Conservation (phyloP, 1,139 yeast genomes). For the Blastobotrys persicus region DNA sequence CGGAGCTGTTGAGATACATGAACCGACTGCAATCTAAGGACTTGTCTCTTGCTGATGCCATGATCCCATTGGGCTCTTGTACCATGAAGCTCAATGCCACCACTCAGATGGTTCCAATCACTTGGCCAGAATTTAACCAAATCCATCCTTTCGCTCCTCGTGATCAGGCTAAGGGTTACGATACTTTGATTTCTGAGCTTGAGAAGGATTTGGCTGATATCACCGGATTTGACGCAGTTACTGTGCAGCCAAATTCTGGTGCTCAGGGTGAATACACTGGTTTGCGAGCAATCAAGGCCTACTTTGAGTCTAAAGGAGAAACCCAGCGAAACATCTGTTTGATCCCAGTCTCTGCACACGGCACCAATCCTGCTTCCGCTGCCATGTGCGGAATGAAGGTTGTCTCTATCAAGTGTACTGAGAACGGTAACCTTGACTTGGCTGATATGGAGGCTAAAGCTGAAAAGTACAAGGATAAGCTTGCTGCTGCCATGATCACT, state of each 20-base stretch:
- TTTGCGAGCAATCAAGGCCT: constrained; percentile 77
- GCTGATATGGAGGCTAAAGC: constrained; percentile 74
- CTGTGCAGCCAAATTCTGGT: constrained; percentile 95
- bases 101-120: constrained; percentile 88
- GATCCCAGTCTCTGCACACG: constrained; percentile 96
- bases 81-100: constrained; percentile 97
- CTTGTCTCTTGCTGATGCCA: constrained; percentile 87
- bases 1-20: constrained; percentile 88
- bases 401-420: constrained; percentile 82
- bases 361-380: constrained; percentile 98
- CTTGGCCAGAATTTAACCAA: constrained; percentile 88
- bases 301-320: constrained; percentile 71
- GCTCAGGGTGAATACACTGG: constrained; percentile 99
- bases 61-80: constrained; percentile 97
- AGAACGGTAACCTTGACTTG: constrained; percentile 82
- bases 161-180: constrained; percentile 83
- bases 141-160: constrained; percentile 92
- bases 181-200: constrained; percentile 67
- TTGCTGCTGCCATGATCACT: constrained; percentile 94
- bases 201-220: constrained; percentile 85
- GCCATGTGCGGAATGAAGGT: constrained; percentile 96
- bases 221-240: constrained; percentile 92
- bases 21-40: constrained; percentile 85
- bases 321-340: constrained; percentile 77
- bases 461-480: constrained; percentile 58